phyloP scores from a whole-genome alignment of 1,284 basidiomycete genomes.

The Xerocomus minutiporus region DNA sequence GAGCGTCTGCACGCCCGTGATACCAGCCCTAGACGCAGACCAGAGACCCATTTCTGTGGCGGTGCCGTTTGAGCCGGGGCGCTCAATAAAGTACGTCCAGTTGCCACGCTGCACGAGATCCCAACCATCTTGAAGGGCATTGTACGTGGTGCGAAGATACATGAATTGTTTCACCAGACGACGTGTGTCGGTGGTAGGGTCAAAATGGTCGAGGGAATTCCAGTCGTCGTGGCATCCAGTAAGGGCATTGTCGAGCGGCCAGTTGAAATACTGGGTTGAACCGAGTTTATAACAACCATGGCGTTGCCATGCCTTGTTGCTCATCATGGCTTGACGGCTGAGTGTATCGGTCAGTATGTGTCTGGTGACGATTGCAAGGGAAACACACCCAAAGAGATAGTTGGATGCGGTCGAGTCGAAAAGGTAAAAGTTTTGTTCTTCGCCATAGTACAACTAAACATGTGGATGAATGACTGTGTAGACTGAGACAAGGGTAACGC shows the following conservation, averaged over 20 bases:
- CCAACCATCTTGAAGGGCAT: constrained; percentile 79
- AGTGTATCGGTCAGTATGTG: neutral
- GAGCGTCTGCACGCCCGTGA: constrained; percentile 52
- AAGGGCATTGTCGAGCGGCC: constrained; percentile 73
- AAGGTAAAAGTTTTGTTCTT: constrained; percentile 84
- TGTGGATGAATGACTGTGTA: constrained; percentile 5
- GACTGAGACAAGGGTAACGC: constrained; percentile 16
- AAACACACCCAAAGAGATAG: constrained; percentile 76
- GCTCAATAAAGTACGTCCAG: constrained; percentile 73
- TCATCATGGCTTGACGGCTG: constrained; percentile 87
- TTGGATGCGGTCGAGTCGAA: constrained; percentile 81
- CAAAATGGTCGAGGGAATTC: constrained; percentile 90
- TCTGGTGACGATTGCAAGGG: neutral
- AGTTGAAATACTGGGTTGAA: constrained; percentile 86
- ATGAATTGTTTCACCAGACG: constrained; percentile 73
- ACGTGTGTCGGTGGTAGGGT: constrained; percentile 75
- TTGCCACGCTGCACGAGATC: constrained; percentile 75
- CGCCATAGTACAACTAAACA: constrained; percentile 72
- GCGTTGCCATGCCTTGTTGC: constrained; percentile 81
- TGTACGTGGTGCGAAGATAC: constrained; percentile 64
- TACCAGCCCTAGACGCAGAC: constrained; percentile 68
- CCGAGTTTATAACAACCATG: constrained; percentile 89
- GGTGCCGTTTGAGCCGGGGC: constrained; percentile 79
- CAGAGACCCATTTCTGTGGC: constrained; percentile 82
- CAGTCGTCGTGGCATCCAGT: constrained; percentile 82